These are phyloP conservation scores for Amoebophrya sp. DNA, from an alignment of 169 alveolate species.

Conservation along the genomic window DNA sequence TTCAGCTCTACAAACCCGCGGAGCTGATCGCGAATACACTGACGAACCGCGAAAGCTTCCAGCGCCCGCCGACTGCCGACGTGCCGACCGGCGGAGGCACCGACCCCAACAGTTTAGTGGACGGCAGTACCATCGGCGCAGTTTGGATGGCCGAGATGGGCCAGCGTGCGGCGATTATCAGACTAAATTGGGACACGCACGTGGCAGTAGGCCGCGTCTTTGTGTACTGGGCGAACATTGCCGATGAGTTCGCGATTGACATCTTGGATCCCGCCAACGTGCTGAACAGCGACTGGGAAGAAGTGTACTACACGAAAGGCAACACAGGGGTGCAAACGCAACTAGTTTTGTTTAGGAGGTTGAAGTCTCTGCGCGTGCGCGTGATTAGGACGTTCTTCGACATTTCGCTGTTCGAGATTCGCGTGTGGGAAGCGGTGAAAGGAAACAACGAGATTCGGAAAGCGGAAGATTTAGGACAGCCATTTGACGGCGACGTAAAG, in stretches of 20 bases:
- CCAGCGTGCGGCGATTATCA: neutral
- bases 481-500: neutral
- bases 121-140: neutral
- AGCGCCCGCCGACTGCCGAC: neutral
- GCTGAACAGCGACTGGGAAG: neutral
- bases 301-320: neutral
- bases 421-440: slow-evolving; percentile 17
- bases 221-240: neutral
- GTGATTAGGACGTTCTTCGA: neutral
- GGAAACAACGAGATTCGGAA: neutral
- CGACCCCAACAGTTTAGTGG: neutral
- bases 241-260: slow-evolving; percentile 8
- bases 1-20: neutral
- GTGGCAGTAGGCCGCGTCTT: neutral
- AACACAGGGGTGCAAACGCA: neutral
- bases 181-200: neutral
- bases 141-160: neutral
- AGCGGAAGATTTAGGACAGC: neutral
- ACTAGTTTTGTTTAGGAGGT: neutral
- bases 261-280: neutral
- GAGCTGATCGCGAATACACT: neutral
- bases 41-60: neutral
- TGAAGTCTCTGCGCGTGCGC: neutral
- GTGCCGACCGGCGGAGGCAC: neutral
- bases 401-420: neutral